Evolutionary conservation across 2,329 filamentous ascomycete species (phyloP).

Genomic region (Colletotrichum viniferum): DNA sequence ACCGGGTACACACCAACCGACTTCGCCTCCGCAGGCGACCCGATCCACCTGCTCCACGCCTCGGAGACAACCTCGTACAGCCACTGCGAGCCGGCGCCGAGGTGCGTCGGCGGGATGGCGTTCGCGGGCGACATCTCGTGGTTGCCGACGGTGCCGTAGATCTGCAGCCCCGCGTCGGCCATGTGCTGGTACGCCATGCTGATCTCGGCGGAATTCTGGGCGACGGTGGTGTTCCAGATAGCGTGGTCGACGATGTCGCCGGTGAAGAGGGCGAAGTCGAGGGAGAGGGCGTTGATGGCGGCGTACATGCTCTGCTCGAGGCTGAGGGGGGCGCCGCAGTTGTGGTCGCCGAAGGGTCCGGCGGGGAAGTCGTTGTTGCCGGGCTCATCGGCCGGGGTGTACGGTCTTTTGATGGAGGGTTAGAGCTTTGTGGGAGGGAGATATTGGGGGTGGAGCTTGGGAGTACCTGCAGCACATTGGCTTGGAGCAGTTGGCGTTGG

Average conservation of each 20-base stretch:
- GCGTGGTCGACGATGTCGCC: slow-evolving; percentile 62
- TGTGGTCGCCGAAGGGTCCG: slow-evolving; percentile 55
- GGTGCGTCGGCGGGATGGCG: background rate
- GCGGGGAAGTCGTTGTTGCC: slow-evolving; percentile 54
- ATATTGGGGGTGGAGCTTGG: background rate
- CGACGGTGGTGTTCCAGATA: slow-evolving; percentile 48
- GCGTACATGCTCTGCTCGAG: slow-evolving; percentile 61
- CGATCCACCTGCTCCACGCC: background rate
- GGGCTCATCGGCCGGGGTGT: slow-evolving; percentile 49
- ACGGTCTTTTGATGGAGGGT: slow-evolving; percentile 34
- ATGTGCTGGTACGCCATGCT: slow-evolving; percentile 52
- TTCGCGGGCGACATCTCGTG: slow-evolving; percentile 55
- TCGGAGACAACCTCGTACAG: background rate
- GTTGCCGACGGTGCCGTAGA: slow-evolving; percentile 61
- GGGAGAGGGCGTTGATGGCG: slow-evolving; percentile 49
- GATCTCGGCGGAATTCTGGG: slow-evolving; percentile 38
- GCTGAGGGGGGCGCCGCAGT: slow-evolving; percentile 55
- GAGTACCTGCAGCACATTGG: slow-evolving; percentile 62
- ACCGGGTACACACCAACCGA: background rate
- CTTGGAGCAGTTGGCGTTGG: slow-evolving; percentile 60
- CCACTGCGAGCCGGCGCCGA: background rate
- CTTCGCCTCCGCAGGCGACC: background rate
- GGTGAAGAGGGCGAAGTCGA: slow-evolving; percentile 62
- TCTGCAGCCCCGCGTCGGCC: slow-evolving; percentile 41
- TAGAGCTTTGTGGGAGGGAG: background rate